Conservation (phyloP, 2,329 filamentous ascomycete species). For the Aspergillus novoparasiticus region DNA sequence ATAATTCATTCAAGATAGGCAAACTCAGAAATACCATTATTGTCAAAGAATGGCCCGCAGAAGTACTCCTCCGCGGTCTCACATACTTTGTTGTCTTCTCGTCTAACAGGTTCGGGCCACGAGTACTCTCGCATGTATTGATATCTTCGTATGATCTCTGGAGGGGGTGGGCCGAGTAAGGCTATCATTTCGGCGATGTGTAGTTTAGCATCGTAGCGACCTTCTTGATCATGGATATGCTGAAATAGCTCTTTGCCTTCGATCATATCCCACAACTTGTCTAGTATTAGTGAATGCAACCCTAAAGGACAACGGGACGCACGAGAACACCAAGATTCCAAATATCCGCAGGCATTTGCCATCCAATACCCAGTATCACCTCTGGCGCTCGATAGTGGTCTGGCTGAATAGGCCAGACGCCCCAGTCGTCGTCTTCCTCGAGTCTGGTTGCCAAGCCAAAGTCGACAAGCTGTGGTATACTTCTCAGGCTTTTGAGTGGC, state of each 20-base stretch:
- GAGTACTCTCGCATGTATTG: conserved; percentile 31
- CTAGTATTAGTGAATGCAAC: conserved; percentile 26
- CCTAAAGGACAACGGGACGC: conserved; percentile 18
- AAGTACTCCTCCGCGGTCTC: conserved; percentile 39
- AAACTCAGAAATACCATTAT: conserved; percentile 28
- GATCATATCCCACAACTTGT: conserved; percentile 42
- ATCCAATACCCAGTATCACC: conserved; percentile 43
- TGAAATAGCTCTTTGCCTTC: conserved; percentile 41
- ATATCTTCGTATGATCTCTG: conserved; percentile 39
- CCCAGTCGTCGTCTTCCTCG: conserved; percentile 47
- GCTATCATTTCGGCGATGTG: conserved; percentile 49
- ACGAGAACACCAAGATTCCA: conserved; percentile 46
- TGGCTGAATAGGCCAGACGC: conserved; percentile 46
- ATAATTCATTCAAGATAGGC: conserved; percentile 18
- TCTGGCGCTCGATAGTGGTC: conserved; percentile 45
- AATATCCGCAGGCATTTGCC: conserved; percentile 43
- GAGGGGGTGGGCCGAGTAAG: conserved; percentile 43
- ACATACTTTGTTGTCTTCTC: conserved; percentile 33
- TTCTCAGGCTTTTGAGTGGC: conserved; percentile 29
- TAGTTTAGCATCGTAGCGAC: conserved; percentile 39
- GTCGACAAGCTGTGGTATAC: conserved; percentile 38
- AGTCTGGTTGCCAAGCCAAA: conserved; percentile 40
- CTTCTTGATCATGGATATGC: conserved; percentile 36
- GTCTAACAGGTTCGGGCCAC: conserved; percentile 34
- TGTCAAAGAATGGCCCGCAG: conserved; percentile 40